Base-by-base conservation (phyloP, 2,329 filamentous ascomycete species). In the Fusarium sp. region DNA sequence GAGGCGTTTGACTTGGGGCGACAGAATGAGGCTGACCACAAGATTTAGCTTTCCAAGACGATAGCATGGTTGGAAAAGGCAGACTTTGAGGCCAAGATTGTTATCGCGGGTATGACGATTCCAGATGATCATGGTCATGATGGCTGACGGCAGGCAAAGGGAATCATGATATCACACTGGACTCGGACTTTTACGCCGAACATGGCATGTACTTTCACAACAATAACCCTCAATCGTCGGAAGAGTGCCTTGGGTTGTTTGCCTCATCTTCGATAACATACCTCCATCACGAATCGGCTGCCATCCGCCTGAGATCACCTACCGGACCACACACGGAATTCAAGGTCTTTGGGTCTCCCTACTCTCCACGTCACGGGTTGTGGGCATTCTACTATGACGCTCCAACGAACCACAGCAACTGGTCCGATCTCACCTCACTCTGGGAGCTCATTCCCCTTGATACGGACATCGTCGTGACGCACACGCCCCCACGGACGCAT, bases 161-260 rank as follows among this genome's bases (percentile, higher is more conserved):
- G 31, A 95, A 95, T 79, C 93, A 95, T 81, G 93, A 95, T 78
- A 85, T 93, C 59, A 93, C 92, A 0, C 87, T 95, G 8, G 93
- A 95, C 77, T 75, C 84, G n/a, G 79, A 84, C 4, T 94, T 93
- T 80, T 92, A 91, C 79, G 76, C 82, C 10, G 80, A 88, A 45
- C 85, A 91, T 75, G 87, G 88, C 1, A 76, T 79, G 2, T 83
- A 84, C 62, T 90, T 91, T 77, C 90, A 92, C 78, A 91, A 89
- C 76, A 87, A 90, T 60, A 77, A 80, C 5, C 84, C 85, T 0
- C 88, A 93, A 77, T 86, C 89, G 35, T 80, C 87, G 0, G 80
- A 82, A 9, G 84, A 85, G 35, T 93, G 92, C 78, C 83, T 88
- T 41, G 80, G 83, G 1, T 82, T 94, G 2, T 76, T 94, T 6